Base-by-base conservation (phyloP, 73 alveolate species). In the Paramecium sonneborni region DNA sequence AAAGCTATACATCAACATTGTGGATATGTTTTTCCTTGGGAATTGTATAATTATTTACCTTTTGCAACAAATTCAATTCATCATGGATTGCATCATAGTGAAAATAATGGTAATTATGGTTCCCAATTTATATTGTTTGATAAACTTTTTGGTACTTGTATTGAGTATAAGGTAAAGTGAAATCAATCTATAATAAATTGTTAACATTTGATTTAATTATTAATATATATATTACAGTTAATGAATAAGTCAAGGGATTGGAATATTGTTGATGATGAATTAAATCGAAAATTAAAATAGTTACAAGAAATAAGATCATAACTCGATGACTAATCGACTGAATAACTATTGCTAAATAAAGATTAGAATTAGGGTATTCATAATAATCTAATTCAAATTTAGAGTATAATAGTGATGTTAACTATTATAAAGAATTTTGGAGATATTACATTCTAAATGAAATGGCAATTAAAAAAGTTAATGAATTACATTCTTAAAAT, bases 21-120 rank as follows among this genome's bases (percentile, higher is more conserved):
- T 9, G 97, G 97, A 10, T 94, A 94, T 85, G 97, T 92, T 15
- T 94, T 94, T 85, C 92, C 95, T n/a, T 94, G 96, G 95, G 76
- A 84, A 32, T 48, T 92, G 15, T 94, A 92, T 67, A 57, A 86
- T 35, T 56, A 67, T 12, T 26, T 93, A 23, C 97, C 97, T 21
- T 92, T 92, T 57, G 39, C 70, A 1, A 30, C 95, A 6, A 32
- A 93, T 39, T 85, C 96, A 3, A 26, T 57, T 0, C 93, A 79
- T 41, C 97, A 94, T 88, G 95, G 92, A 68, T 94, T 76, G 35
- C 97, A 94, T 87, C 97, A 94, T 43, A 74, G 95, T 26, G 90
- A 93, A 35, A 94, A 94, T 56, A 92, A 87, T 24, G 97, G 97
- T 11, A 94, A 92, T 88, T 94, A 74, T 57, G 72, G 94, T 7